Conservation (phyloP, 1,284 basidiomycete species). For the Moesziomyces sp. region DNA sequence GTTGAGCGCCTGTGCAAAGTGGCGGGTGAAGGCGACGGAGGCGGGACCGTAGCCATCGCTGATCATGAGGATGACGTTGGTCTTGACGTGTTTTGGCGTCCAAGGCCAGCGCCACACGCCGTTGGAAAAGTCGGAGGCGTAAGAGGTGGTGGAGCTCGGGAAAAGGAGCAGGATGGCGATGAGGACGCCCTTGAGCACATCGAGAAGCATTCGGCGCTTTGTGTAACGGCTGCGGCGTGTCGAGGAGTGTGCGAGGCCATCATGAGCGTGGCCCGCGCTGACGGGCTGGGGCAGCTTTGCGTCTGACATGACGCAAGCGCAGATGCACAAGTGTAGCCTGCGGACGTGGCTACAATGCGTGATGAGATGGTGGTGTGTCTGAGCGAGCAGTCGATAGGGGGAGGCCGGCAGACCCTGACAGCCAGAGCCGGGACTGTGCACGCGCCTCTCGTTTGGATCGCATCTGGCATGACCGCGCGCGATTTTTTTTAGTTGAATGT, state of each 20-base stretch:
- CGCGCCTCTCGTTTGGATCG: no score
- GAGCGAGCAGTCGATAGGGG: neutral
- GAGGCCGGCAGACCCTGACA: neutral
- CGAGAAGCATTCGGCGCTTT: neutral
- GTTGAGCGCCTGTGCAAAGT: constrained; percentile 60
- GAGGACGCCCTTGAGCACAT: constrained; percentile 13
- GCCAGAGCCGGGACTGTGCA: neutral
- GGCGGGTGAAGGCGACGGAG: constrained; percentile 64
- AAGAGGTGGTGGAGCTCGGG: constrained; percentile 4
- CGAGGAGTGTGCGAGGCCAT: neutral
- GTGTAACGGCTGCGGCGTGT: neutral
- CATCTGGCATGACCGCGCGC: no score
- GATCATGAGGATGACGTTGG: constrained; percentile 68
- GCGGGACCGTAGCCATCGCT: constrained; percentile 68
- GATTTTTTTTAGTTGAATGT: neutral
- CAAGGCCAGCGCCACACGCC: constrained; percentile 40
- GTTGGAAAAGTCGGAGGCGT: constrained; percentile 11
- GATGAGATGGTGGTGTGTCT: neutral
- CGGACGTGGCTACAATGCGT: neutral
- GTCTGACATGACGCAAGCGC: constrained; percentile 4
- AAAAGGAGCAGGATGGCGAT: constrained; percentile 4
- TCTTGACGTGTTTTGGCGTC: constrained; percentile 36
- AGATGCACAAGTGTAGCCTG: neutral
- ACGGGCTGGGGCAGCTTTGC: constrained; percentile 20
- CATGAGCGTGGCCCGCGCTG: constrained; percentile 1